phyloP scores from a whole-genome alignment of 1,284 basidiomycete genomes.

The Afroboletus lepidellus region DNA sequence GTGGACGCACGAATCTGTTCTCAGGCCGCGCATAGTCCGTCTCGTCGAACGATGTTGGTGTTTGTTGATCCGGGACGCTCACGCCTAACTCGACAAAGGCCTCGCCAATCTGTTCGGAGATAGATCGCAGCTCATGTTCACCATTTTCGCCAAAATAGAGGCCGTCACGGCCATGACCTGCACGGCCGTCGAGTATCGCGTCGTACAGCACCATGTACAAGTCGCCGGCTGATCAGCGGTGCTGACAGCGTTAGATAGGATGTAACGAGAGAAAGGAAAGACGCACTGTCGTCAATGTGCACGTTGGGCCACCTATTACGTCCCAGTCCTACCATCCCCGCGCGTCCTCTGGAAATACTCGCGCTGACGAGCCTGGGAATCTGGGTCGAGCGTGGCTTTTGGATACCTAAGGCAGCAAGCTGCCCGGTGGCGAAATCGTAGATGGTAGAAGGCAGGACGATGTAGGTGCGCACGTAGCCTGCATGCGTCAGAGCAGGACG shows the following conservation, averaged over 20 bases:
- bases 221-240: slow-evolving; percentile 14
- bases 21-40: slow-evolving; percentile 32
- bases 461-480: slow-evolving; percentile 37
- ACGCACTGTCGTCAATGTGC: slow-evolving; percentile 14
- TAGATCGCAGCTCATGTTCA: slow-evolving; percentile 33
- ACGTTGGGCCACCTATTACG: slow-evolving; percentile 19
- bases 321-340: slow-evolving; percentile 26
- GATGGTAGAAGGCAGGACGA: slow-evolving; percentile 40
- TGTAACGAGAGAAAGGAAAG: too few species aligned
- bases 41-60: slow-evolving; percentile 33
- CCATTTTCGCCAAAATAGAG: slow-evolving; percentile 48
- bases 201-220: slow-evolving; percentile 30
- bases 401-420: slow-evolving; percentile 35
- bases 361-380: slow-evolving; percentile 35
- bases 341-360: slow-evolving; percentile 29
- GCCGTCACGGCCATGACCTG: slow-evolving; percentile 44
- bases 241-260: background rate
- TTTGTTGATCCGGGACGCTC: slow-evolving; percentile 12
- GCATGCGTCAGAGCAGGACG: slow-evolving; percentile 1
- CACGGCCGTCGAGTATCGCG: slow-evolving; percentile 25
- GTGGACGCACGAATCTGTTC: slow-evolving; percentile 24
- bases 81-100: slow-evolving; percentile 28
- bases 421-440: slow-evolving; percentile 34
- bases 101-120: slow-evolving; percentile 23
- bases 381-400: slow-evolving; percentile 36